Base-by-base conservation (phyloP, 495 filamentous ascomycete species). In the Penicillium mononematosum region DNA sequence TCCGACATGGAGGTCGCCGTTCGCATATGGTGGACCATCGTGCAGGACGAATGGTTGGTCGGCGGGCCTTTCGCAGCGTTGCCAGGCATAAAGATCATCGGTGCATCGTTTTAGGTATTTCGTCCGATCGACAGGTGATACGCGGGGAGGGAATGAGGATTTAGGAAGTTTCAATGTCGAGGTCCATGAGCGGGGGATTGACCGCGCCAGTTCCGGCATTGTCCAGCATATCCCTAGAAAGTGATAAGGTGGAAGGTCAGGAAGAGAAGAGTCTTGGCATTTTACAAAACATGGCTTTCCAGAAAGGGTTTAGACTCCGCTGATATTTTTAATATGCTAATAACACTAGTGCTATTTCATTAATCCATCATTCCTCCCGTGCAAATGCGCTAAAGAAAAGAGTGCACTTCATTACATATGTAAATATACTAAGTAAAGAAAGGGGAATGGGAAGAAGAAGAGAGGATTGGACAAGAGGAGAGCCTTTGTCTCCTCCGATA, bases 1-100 rank as follows among this genome's bases (percentile, higher is more conserved):
- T n/a, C 94, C 94, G 58, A 96, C 83, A 69, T 99, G 94, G 3
- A 99, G 78, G n/a, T 77, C 80, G 31, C 95, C 94, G 68, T 99
- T 99, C 46, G 94, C 94, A 69, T 98, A 99, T 1, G 95, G 94
- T 1, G 94, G 94, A 1, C 94, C 94, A 85, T 99, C 94, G 72
- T 98, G 93, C 11, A 99, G 79, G 11, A 92, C 76, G 63, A 97
- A 98, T 11, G 78, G 73, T 46, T 82, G 71, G 38, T 81, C 70
- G 47, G 76, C 77, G 47, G 84, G 79, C 49, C 86, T 77, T 81
- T 70, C 81, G 58, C 70, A 68, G 52, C 75, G 78, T 78, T 98
- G 95, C 92, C 91, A 96, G 59, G 82, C 74, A 77, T 98, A 98
- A 10, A 97, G 81, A 31, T 89, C 83, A 75, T 96, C 90, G 72